Percentiles rank a stretch among this genome's conserved stretches.
These are phyloP conservation scores for Pseudogymnoascus verrucosus DNA, from an alignment of 2,329 filamentous ascomycete genomes.

Conservation along the genomic window DNA sequence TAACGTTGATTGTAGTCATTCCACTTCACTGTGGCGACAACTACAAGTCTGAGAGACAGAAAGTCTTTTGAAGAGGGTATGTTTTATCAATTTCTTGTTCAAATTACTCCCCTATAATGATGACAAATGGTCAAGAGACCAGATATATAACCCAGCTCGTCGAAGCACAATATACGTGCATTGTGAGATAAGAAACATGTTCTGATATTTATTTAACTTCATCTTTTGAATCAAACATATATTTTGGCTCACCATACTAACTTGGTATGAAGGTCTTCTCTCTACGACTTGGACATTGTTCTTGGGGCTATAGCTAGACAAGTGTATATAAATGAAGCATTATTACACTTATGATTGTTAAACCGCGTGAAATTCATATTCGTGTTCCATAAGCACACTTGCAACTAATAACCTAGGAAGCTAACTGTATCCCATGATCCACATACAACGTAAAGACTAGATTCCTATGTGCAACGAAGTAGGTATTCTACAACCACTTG, in stretches of 20 bases:
- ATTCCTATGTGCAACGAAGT: constrained; percentile 6
- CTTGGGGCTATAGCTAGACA: neutral
- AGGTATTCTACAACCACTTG: constrained; percentile 7
- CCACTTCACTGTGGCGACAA: neutral
- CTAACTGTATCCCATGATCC: neutral
- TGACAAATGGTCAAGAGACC: constrained; percentile 10
- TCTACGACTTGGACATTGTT: neutral
- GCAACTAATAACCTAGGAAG: neutral
- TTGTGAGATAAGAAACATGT: constrained; percentile 8
- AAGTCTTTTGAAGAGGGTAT: neutral
- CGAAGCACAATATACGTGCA: constrained; percentile 8
- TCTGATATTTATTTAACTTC: neutral
- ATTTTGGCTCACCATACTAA: neutral
- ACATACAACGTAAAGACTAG: neutral
- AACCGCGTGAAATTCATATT: neutral
- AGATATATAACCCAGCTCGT: constrained; percentile 11
- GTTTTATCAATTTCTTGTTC: neutral
- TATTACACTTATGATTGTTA: neutral
- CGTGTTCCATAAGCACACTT: constrained; percentile 6
- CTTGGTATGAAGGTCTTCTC: neutral
- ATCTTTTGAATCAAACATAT: neutral
- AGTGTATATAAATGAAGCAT: neutral
- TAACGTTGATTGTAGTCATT: neutral
- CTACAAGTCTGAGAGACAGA: neutral
- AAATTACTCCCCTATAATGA: neutral